Percentiles rank a stretch among this genome's conserved stretches.
These are phyloP conservation scores for Beauveria medogensis DNA, from an alignment of 2,329 filamentous ascomycete species.

Conservation along the genomic window DNA sequence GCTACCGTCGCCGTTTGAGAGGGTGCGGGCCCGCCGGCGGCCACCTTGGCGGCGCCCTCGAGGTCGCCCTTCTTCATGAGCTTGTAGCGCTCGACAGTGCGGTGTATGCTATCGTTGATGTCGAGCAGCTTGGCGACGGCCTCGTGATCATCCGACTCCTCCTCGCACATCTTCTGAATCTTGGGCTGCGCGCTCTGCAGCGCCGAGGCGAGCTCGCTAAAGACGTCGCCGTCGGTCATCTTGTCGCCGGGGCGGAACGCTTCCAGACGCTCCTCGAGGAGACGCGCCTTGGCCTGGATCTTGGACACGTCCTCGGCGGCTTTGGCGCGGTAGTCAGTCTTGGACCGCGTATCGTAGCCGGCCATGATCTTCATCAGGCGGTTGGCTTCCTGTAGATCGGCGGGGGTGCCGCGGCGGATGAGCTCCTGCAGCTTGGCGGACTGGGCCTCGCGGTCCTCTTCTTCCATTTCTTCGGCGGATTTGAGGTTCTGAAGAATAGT, in stretches of 20 bases:
- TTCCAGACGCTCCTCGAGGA: constrained; percentile 88
- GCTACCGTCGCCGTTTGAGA: constrained; percentile 50
- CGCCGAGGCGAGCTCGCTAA: constrained; percentile 78
- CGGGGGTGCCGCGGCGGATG: constrained; percentile 82
- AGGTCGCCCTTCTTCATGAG: constrained; percentile 92
- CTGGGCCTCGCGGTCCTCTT: constrained; percentile 88
- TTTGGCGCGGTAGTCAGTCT: constrained; percentile 96
- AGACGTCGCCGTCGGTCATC: constrained; percentile 60
- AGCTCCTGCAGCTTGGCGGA: constrained; percentile 97
- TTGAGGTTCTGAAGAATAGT: constrained; percentile 63
- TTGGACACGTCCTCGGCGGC: constrained; percentile 90
- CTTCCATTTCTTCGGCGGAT: constrained; percentile 97
- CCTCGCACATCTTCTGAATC: constrained; percentile 99
- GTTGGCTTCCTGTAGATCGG: constrained; percentile 94
- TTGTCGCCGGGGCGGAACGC: constrained; percentile 74
- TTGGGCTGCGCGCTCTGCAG: constrained; percentile 93
- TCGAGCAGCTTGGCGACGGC: constrained; percentile 91
- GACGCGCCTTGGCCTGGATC: constrained; percentile 88
- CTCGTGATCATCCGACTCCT: constrained; percentile 94
- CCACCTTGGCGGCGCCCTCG: constrained; percentile 73
- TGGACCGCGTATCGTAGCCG: constrained; percentile 87
- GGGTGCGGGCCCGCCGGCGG: constrained; percentile 57
- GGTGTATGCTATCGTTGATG: constrained; percentile 98
- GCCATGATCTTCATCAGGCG: constrained; percentile 99
- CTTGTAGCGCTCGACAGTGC: constrained; percentile 92